phyloP scores from a whole-genome alignment of 106 monocot species.

The Dendrobium officinale region DNA sequence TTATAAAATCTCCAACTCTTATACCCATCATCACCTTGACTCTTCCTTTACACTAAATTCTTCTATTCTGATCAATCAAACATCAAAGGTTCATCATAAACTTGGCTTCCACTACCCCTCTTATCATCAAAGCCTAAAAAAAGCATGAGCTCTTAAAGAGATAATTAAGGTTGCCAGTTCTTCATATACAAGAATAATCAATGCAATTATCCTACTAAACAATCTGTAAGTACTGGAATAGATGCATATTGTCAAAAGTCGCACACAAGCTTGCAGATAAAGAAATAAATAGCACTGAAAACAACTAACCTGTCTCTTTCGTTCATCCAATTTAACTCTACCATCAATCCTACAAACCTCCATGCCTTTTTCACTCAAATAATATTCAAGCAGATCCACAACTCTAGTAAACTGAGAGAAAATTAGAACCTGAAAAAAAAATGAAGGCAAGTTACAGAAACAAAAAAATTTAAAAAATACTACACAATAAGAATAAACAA shows the following conservation, averaged over 20 bases:
- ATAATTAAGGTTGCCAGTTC: not conserved
- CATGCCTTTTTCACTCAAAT: conserved; percentile 53
- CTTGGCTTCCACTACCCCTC: not conserved
- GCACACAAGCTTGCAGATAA: not conserved
- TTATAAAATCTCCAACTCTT: not conserved
- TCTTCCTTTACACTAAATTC: not conserved
- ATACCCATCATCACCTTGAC: not conserved
- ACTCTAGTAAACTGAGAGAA: conserved; percentile 96
- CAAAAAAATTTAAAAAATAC: not conserved
- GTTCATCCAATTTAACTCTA: conserved; percentile 61
- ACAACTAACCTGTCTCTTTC: conserved; percentile 55
- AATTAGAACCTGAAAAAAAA: conserved; percentile 64
- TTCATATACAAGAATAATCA: not conserved
- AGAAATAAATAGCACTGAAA: not conserved
- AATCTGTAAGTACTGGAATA: not conserved
- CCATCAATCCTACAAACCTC: conserved; percentile 90
- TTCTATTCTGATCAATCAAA: not conserved
- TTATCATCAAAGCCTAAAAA: not conserved
- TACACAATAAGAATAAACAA: conserved; percentile 3
- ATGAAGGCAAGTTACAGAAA: not conserved
- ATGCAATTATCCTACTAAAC: not conserved
- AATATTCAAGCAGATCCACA: conserved; percentile 78
- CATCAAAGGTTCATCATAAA: not conserved
- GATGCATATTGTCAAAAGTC: not conserved
- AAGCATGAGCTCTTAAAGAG: not conserved